Evolutionary conservation across 768 basidiomycete species (phyloP).

Genomic region (Cystofilobasidium capitatum): DNA sequence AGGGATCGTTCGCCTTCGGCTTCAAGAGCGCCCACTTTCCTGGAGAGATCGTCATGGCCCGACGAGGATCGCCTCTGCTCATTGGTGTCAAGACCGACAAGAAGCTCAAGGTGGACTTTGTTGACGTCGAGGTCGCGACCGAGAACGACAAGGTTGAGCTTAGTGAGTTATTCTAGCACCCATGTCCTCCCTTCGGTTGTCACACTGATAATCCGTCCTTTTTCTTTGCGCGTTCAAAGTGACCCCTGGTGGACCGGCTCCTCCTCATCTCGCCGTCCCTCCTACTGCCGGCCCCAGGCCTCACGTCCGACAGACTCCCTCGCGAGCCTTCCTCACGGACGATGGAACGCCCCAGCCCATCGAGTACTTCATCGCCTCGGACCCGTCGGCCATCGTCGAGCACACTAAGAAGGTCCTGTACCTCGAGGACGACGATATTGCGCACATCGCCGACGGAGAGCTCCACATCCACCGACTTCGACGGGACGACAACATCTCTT

Average conservation of each 20-base stretch:
- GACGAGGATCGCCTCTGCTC: constrained; percentile 89
- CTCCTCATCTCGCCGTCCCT: neutral
- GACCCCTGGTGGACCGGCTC: neutral
- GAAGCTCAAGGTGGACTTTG: constrained; percentile 99
- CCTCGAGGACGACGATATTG: constrained; percentile 97
- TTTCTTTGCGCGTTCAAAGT: constrained; percentile 3
- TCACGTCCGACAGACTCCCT: constrained; percentile 85
- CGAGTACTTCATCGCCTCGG: constrained; percentile 98
- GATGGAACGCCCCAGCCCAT: constrained; percentile 98
- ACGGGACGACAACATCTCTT: constrained; percentile 60
- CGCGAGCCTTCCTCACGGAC: constrained; percentile 95
- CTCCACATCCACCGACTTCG: constrained; percentile 98
- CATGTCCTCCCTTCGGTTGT: neutral
- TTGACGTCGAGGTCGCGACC: constrained; percentile 89
- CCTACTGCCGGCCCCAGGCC: neutral
- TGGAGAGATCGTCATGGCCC: constrained; percentile 87
- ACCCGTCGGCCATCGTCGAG: constrained; percentile 90
- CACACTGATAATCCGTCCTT: neutral
- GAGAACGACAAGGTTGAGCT: constrained; percentile 43
- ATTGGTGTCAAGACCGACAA: constrained; percentile 99
- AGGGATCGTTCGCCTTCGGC: constrained; percentile 97
- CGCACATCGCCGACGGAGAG: constrained; percentile 92
- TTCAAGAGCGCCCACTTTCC: constrained; percentile 97
- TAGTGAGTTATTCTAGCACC: constrained; percentile 41
- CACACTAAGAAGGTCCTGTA: constrained; percentile 98